These are phyloP conservation scores for Dryas drummondii DNA, from an alignment of 306 rosid genomes.

Conservation along the genomic window DNA sequence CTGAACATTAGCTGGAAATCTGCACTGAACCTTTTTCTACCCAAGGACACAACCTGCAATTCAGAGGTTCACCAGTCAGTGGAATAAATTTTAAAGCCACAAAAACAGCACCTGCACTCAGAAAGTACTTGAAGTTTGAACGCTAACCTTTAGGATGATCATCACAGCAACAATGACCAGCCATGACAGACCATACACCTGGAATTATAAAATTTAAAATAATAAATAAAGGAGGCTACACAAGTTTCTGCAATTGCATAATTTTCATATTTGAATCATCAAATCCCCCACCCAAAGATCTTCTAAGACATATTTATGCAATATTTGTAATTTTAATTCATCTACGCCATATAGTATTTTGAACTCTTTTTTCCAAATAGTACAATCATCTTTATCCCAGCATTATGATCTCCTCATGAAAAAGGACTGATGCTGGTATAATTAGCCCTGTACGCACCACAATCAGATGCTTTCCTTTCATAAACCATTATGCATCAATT, in stretches of 20 bases:
- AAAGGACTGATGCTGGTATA: not conserved
- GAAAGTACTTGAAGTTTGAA: slow-evolving; percentile 21
- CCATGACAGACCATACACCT: slow-evolving; percentile 96
- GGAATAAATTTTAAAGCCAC: slow-evolving; percentile 10
- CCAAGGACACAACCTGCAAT: slow-evolving; percentile 87
- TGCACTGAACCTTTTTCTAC: slow-evolving; percentile 88
- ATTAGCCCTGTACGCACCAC: not conserved
- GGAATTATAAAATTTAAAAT: slow-evolving; percentile 17
- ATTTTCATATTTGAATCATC: not conserved
- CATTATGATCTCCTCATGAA: not conserved
- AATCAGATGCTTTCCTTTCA: not conserved
- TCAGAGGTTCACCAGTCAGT: slow-evolving; percentile 29
- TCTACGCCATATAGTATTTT: not conserved
- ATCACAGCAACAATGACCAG: slow-evolving; percentile 82
- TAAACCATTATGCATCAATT: slow-evolving; percentile 3
- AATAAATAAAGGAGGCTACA: not conserved
- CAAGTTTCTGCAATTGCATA: not conserved
- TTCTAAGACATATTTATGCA: not conserved
- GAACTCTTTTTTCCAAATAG: not conserved
- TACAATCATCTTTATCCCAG: not conserved
- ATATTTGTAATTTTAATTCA: not conserved
- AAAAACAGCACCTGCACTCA: slow-evolving; percentile 14
- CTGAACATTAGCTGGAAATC: slow-evolving; percentile 97
- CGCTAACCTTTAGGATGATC: slow-evolving; percentile 77
- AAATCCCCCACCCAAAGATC: not conserved